These are phyloP conservation scores for Penicillium brasilianum DNA, from an alignment of 2,329 filamentous ascomycete species.

Conservation along the genomic window DNA sequence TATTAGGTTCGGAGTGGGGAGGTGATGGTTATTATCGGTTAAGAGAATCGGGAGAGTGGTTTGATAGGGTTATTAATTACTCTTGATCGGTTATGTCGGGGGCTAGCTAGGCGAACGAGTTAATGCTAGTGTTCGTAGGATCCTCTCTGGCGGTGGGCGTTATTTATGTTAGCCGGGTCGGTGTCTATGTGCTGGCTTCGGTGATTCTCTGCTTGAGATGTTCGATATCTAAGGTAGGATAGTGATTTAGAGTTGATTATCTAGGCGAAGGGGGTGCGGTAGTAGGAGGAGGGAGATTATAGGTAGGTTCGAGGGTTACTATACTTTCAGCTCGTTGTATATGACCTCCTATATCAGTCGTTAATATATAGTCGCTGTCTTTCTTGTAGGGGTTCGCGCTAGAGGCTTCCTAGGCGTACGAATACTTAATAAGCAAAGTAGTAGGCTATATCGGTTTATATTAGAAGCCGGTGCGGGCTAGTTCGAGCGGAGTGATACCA, in stretches of 20 bases:
- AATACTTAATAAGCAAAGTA: conserved; percentile 14
- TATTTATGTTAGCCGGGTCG: neutral
- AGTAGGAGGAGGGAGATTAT: conserved; percentile 6
- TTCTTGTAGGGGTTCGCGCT: conserved; percentile 9
- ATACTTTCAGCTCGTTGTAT: conserved; percentile 14
- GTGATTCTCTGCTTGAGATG: neutral
- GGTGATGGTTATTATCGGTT: conserved; percentile 5
- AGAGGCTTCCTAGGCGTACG: conserved; percentile 9
- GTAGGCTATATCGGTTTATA: conserved; percentile 7
- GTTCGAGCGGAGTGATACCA: conserved; percentile 13
- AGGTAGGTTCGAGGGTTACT: conserved; percentile 9
- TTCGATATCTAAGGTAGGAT: neutral
- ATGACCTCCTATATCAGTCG: conserved; percentile 21
- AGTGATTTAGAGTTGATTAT: conserved; percentile 1
- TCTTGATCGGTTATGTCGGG: conserved; percentile 12
- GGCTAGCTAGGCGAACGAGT: conserved; percentile 6
- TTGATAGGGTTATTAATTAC: conserved; percentile 10
- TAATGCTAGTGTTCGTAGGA: conserved; percentile 12
- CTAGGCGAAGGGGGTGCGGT: conserved; percentile 10
- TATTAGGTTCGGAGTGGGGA: conserved; percentile 13
- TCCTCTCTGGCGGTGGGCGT: conserved; percentile 5
- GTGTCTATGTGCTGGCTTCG: neutral
- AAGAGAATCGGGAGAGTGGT: conserved; percentile 10
- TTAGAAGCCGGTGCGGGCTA: conserved; percentile 15
- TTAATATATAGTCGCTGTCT: conserved; percentile 11